Evolutionary conservation across 2,329 filamentous ascomycete species (phyloP), one percentile per base, ranked within the genome.

Genomic region (Neonectria sp.): DNA sequence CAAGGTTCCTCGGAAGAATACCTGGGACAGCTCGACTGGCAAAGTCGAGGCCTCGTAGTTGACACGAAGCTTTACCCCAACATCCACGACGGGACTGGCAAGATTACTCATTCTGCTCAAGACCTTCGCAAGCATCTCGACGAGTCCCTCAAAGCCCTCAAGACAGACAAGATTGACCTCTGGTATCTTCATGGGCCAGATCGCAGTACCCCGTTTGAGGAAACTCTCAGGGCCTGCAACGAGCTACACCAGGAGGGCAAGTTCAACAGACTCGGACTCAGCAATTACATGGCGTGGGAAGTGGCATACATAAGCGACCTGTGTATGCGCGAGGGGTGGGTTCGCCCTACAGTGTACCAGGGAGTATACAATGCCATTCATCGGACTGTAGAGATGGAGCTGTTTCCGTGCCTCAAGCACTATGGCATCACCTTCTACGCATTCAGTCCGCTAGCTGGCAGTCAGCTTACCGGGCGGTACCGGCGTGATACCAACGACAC

Each of bases 231-330:
- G 68, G 90, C 88, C 8, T 85, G 91, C 61, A 87, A 95, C 78
- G 87, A 92, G 75, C 78, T 95, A 55, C 90, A 94, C 82, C 89
- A 91, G 76, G 86, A 75, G n/a, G 92, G 92, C 37, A 93, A 93
- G 73, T 95, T 95, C 74, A 87, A 91, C n/a, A 85, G 89, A 59
- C 81, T 95, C 6, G 93, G 92, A 1, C 78, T 95, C 49, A 90
- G 86, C 71, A 95, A 95, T 78, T 95, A 88, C 75, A 90, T 92
- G 0, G 88, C 92, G 0, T 95, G 91, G 81, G 93, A 95, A 77
- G 91, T 95, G 3, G 92, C 92, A 0, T 92, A 95, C 79, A 86
- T 94, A 9, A 90, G 89, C 57, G 89, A 91, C 70, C 88, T 91
- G 43, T 93, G 90, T 81, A 88, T 89, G 64, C 86, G 89, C 78